Evolutionary conservation across 1,139 yeast species (phyloP).

Genomic region (Lodderomyces jiufengensis): DNA sequence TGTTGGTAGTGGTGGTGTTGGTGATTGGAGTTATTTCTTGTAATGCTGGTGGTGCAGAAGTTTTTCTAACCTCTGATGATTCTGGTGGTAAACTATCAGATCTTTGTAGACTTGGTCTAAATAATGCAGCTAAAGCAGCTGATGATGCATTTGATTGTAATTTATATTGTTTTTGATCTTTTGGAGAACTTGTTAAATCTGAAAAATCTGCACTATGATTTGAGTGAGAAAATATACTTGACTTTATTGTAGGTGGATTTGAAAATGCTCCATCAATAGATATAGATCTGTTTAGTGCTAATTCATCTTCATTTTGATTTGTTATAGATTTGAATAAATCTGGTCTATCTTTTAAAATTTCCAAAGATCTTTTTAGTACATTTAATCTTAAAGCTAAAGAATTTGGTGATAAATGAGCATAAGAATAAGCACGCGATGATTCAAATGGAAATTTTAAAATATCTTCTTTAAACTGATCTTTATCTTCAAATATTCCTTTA

Average conservation of each 20-base stretch:
- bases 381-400: slow-evolving; percentile 73
- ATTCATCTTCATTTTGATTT: slow-evolving; percentile 4
- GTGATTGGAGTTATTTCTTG: neutral
- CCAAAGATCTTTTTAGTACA: slow-evolving; percentile 71
- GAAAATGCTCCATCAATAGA: slow-evolving; percentile 6
- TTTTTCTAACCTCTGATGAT: slow-evolving; percentile 6
- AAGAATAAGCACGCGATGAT: slow-evolving; percentile 81
- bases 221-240: slow-evolving; percentile 10
- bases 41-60: slow-evolving; percentile 3
- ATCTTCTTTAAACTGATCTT: slow-evolving; percentile 16
- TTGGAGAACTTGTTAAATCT: neutral
- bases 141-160: slow-evolving; percentile 53
- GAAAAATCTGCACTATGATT: slow-evolving; percentile 24
- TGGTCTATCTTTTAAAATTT: slow-evolving; percentile 65
- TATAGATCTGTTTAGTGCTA: slow-evolving; percentile 5
- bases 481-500: neutral
- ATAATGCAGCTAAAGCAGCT: slow-evolving; percentile 60
- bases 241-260: slow-evolving; percentile 1
- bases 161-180: slow-evolving; percentile 15
- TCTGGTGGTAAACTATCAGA: slow-evolving; percentile 36
- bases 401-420: slow-evolving; percentile 77
- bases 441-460: slow-evolving; percentile 62
- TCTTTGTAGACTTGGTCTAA: slow-evolving; percentile 38
- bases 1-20: slow-evolving; percentile 1
- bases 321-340: slow-evolving; percentile 35